These are phyloP conservation scores for Aspergillus piperis DNA, from an alignment of 2,329 filamentous ascomycete genomes.

Conservation along the genomic window DNA sequence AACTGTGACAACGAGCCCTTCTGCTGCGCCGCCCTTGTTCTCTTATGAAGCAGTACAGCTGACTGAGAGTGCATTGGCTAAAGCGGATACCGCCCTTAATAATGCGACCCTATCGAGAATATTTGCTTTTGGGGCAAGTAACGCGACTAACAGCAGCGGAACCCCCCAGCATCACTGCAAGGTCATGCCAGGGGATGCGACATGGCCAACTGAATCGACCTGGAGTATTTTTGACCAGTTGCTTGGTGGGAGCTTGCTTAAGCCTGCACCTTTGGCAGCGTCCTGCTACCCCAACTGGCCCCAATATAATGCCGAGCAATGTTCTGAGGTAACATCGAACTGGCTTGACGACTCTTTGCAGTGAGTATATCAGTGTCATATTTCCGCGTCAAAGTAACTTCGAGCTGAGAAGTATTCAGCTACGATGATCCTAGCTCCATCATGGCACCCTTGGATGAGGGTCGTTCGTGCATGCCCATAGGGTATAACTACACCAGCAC, in stretches of 20 bases:
- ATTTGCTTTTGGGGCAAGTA: slow-evolving; percentile 34
- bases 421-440: slow-evolving; percentile 25
- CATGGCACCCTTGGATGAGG: slow-evolving; percentile 31
- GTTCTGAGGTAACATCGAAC: slow-evolving; percentile 26
- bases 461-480: slow-evolving; percentile 27
- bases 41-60: slow-evolving; percentile 34
- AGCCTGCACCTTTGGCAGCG: slow-evolving; percentile 36
- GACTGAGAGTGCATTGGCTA: slow-evolving; percentile 37
- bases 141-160: slow-evolving; percentile 13
- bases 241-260: slow-evolving; percentile 35
- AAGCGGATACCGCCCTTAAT: slow-evolving; percentile 29
- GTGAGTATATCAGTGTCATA: background rate
- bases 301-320: slow-evolving; percentile 35
- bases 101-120: slow-evolving; percentile 34
- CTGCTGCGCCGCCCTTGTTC: slow-evolving; percentile 25
- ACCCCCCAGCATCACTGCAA: slow-evolving; percentile 46
- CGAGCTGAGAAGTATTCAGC: background rate
- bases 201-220: slow-evolving; percentile 21
- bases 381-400: background rate
- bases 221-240: slow-evolving; percentile 40
- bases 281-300: slow-evolving; percentile 37
- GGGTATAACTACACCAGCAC: slow-evolving; percentile 36
- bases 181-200: slow-evolving; percentile 22
- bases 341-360: slow-evolving; percentile 30
- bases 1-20: background rate